phyloP scores from a whole-genome alignment of 2,329 filamentous ascomycete genomes.

The Fusarium sp. region DNA sequence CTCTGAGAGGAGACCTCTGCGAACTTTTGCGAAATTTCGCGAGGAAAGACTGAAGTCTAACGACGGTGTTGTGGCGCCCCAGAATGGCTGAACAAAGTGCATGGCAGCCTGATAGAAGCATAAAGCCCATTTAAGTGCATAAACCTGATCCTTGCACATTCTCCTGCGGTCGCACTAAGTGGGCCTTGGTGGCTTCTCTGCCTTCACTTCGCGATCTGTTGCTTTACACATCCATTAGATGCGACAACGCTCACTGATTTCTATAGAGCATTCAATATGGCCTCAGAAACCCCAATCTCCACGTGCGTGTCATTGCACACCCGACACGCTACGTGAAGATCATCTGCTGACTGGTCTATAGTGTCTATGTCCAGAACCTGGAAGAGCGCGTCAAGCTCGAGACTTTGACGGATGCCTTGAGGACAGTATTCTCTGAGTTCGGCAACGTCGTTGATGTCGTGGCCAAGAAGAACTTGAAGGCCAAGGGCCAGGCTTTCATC shows the following conservation, averaged over 20 bases:
- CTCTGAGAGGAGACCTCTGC: neutral
- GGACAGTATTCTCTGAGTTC: conserved; percentile 85
- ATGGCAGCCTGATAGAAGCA: neutral
- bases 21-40: neutral
- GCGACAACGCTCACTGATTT: neutral
- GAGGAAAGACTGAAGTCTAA: neutral
- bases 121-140: neutral
- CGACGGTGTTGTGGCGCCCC: neutral
- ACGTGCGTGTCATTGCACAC: conserved; percentile 79
- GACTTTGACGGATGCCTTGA: conserved; percentile 74
- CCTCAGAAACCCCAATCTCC: conserved; percentile 60
- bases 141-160: neutral
- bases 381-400: conserved; percentile 91
- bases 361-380: conserved; percentile 80
- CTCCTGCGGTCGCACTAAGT: neutral
- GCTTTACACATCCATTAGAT: neutral
- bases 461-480: conserved; percentile 87
- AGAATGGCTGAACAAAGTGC: neutral
- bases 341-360: conserved; percentile 52
- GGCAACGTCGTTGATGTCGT: conserved; percentile 85
- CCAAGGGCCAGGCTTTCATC: conserved; percentile 94
- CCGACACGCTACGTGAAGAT: conserved; percentile 60
- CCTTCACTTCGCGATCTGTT: neutral
- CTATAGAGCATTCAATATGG: conserved; percentile 42
- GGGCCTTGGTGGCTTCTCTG: neutral